A percentile compares a stretch with the other conserved stretches of the same genome.
These are phyloP conservation scores for Didymella pomorum DNA, from an alignment of 2,329 filamentous ascomycete species.

Conservation along the genomic window DNA sequence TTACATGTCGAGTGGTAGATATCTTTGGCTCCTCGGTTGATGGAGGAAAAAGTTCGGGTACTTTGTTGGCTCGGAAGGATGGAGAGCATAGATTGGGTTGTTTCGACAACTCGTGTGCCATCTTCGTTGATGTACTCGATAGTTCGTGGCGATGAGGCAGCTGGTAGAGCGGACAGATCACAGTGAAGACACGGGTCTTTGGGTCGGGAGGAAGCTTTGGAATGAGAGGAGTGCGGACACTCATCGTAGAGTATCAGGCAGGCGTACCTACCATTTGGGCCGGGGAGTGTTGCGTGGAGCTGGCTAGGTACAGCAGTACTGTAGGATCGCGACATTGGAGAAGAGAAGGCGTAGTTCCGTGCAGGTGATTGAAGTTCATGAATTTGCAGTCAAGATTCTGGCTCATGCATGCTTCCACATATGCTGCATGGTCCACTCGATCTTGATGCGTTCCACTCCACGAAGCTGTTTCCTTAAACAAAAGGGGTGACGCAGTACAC, in stretches of 20 bases:
- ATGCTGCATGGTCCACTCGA: not conserved
- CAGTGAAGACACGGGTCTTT: not conserved
- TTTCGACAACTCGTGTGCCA: not conserved
- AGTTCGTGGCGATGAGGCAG: not conserved
- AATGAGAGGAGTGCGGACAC: constrained; percentile 7
- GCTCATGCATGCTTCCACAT: not conserved
- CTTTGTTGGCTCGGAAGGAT: not conserved
- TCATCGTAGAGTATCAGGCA: constrained; percentile 12
- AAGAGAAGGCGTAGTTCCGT: not conserved
- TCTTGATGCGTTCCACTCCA: not conserved
- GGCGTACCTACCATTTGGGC: constrained; percentile 3
- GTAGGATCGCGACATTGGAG: constrained; percentile 5
- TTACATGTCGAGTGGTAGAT: not conserved
- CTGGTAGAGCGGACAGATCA: not conserved
- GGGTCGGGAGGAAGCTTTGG: not conserved
- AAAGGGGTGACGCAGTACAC: not conserved
- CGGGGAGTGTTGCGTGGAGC: constrained; percentile 7
- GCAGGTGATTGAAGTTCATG: too few relatives aligned
- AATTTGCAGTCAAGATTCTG: not conserved
- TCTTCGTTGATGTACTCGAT: not conserved
- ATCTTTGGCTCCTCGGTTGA: not conserved
- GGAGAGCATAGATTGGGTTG: not conserved
- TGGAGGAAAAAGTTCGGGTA: not conserved
- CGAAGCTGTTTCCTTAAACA: not conserved
- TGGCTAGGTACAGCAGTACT: not conserved